Evolutionary conservation across 2,329 filamentous ascomycete species (phyloP), one percentile per base, ranked within the genome.

Genomic region (Albifimbria verrucaria): DNA sequence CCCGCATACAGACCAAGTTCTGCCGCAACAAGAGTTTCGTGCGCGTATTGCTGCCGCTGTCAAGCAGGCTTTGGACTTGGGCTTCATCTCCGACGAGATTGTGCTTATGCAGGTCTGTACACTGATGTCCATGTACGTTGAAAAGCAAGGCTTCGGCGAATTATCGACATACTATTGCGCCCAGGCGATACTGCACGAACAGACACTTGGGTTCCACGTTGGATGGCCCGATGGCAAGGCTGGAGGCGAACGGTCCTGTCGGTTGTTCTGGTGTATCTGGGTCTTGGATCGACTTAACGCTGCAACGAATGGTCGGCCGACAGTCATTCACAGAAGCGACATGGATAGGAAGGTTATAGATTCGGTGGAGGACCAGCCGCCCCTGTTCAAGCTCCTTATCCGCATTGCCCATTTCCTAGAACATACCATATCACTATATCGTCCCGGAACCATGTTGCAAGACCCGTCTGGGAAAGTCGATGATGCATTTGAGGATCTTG

Each of bases 231-330:
- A 58, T 15, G 61, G 54, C 4, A 55, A 54, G 17, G 59, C 54
- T 4, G 60, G 57, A 7, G 49, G 52, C 4, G 54, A 57, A 46
- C 47, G 54, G 7, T 59, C 57, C 15, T 49, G 54, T 23, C 57
- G 61, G 6, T 44, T 63, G 11, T 63, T 63, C 46, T 62, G 59
- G 50, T 62, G 61, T 26, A 56, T 63, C 7, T 63, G 59, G 58
- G 57, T 59, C 3, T 52, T 60, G 41, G 61, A 63, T 42, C 57
- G 58, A 25, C 55, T 63, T 18, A 62, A 58, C 23, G 60, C 61
- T 7, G 57, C 59, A 6, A 59, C 54, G 6, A 61, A 63, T 25
- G 61, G 60, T 2, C 53, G 61, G n/a, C 59, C 61, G 21, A 53
- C 61, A 15, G 50, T 62, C 24, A 61, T 62, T 24, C 61, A 63